Percentiles rank a stretch among this genome's conserved stretches.
phyloP scores from a whole-genome alignment of 768 basidiomycete species.

The Mycena crocata region DNA sequence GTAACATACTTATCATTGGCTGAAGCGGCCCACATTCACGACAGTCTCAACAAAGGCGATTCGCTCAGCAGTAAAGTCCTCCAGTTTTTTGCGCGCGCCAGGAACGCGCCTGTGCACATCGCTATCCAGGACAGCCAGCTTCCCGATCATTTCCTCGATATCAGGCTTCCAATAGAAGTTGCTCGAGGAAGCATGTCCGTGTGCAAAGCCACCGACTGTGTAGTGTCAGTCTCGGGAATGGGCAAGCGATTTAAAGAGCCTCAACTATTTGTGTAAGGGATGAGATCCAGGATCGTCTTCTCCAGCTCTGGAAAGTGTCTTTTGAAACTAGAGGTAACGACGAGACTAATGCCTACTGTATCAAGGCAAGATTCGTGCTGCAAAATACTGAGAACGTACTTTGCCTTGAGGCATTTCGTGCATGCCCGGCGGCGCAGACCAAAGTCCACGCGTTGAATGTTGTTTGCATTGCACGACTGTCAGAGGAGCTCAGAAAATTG shows the following conservation, averaged over 20 bases:
- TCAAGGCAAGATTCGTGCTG: neutral
- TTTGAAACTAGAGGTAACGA: constrained; percentile 39
- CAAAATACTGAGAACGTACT: constrained; percentile 20
- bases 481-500: neutral
- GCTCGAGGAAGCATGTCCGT: constrained; percentile 40
- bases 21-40: constrained; percentile 16
- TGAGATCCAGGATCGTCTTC: constrained; percentile 39
- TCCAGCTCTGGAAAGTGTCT: constrained; percentile 43
- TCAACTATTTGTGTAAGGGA: constrained; percentile 47
- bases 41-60: constrained; percentile 29
- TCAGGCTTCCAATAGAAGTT: constrained; percentile 50
- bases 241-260: neutral
- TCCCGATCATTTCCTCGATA: constrained; percentile 38
- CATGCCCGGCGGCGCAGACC: constrained; percentile 32
- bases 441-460: constrained; percentile 34
- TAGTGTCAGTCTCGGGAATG: neutral
- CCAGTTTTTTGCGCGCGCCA: constrained; percentile 40
- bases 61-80: constrained; percentile 38
- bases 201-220: constrained; percentile 45
- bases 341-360: constrained; percentile 36
- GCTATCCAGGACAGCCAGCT: constrained; percentile 31
- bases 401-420: constrained; percentile 29
- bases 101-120: constrained; percentile 34
- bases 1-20: neutral
- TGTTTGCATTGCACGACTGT: constrained; percentile 28